Base-by-base conservation (phyloP, 441 rosid species). In the Pelargonium cotyledonis region DNA sequence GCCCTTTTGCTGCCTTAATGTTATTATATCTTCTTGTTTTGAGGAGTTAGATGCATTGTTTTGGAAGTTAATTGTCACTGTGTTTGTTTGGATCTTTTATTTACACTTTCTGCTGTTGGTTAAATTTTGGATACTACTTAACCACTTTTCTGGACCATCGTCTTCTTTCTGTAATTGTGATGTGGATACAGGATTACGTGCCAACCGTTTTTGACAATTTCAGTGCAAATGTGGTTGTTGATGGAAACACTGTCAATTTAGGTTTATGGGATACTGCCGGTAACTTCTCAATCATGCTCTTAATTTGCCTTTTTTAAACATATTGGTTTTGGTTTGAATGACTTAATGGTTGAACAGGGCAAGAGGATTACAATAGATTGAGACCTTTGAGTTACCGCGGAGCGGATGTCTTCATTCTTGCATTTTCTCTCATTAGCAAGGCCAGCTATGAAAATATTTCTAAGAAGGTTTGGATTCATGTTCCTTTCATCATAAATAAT, bases 221-320 rank as follows among this genome's bases (percentile, higher is more conserved):
- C 85, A 88, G 94, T 78, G 94, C 94, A 74, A 86, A 86, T 82
- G 90, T 90, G 63, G 92, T 87, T 65, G 96, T 89, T 64, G 89
- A 90, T 78, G 92, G 94, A 57, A 82, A 79, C 78, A 90, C 90
- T 8, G 87, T 88, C 67, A 88, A 90, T 77, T 80, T 88, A 62
- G 92, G 89, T 16, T 76, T 87, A 60, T 90, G 92, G 92, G 92
- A 90, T 74, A 85, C 92, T 62, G 90, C 92, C 35, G 94, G 94
- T 90, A 80, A 80, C 61, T 72, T 75, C 64, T 29, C 55, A 18
- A 16, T 16, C n/a, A 43, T 18, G 16, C 29, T 65, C n/a, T 65
- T 65, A 1, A 6, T 41, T 1, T 40, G 68, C 7, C 8, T n/a
- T 65, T 65, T 7, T n/a, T 8, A n/a, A 4, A 12, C 49, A 14